Percentiles rank a stretch among this genome's conserved stretches.
These are phyloP conservation scores for Plasmodium chabaudi DNA, from an alignment of 169 alveolate species.

Conservation along the genomic window DNA sequence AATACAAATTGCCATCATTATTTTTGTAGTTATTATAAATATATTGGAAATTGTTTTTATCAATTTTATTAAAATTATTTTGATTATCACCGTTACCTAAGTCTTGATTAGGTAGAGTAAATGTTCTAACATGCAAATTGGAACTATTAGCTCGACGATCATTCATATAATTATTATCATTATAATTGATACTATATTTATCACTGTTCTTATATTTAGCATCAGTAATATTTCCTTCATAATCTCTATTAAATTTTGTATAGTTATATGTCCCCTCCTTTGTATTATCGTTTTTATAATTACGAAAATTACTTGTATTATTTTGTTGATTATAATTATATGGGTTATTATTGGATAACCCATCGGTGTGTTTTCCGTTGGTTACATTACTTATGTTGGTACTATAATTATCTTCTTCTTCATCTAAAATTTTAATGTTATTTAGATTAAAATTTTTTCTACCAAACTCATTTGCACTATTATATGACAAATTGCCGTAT, in stretches of 20 bases:
- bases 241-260: background rate
- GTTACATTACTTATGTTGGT: background rate
- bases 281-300: background rate
- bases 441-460: conserved; percentile 19
- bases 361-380: background rate
- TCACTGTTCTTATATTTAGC: background rate
- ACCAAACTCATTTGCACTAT: conserved; percentile 18
- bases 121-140: background rate
- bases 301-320: background rate
- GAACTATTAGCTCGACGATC: background rate
- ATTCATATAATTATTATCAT: background rate
- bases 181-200: background rate
- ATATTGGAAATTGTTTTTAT: too few relatives aligned
- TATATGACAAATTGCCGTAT: conserved; percentile 29
- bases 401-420: conserved; percentile 16
- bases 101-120: too few relatives aligned
- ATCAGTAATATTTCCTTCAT: background rate
- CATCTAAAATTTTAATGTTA: conserved; percentile 47
- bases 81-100: too few relatives aligned
- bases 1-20: too few relatives aligned
- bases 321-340: background rate
- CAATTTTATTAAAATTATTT: too few relatives aligned
- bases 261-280: background rate
- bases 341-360: background rate
- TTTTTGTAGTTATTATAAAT: too few relatives aligned